Percentiles rank a stretch among this genome's conserved stretches.
These are phyloP conservation scores for Calonectria hawksworthii DNA, from an alignment of 2,329 filamentous ascomycete genomes.

Conservation along the genomic window DNA sequence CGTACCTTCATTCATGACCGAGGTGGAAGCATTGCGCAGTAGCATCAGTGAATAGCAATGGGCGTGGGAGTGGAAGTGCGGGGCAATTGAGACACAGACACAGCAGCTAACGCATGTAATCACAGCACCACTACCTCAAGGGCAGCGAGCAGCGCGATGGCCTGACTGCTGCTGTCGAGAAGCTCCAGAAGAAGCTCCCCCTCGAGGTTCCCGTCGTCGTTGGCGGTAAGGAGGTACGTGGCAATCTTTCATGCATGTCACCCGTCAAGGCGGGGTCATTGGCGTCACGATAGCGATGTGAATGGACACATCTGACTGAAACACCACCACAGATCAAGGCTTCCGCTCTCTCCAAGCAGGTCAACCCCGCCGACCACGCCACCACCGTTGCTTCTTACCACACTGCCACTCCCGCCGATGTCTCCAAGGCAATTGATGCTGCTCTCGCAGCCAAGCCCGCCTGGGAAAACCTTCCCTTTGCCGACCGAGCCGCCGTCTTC, in stretches of 20 bases:
- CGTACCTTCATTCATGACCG: constrained; percentile 52
- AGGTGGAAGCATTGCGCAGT: neutral
- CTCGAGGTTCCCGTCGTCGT: constrained; percentile 87
- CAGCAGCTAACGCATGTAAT: constrained; percentile 10
- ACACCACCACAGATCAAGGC: constrained; percentile 71
- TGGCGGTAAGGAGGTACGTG: constrained; percentile 80
- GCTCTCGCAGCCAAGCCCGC: constrained; percentile 87
- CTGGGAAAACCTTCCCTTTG: constrained; percentile 90
- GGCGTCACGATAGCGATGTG: neutral
- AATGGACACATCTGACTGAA: constrained; percentile 11
- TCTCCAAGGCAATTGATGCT: constrained; percentile 83
- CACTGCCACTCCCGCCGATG: constrained; percentile 82
- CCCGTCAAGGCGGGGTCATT: neutral
- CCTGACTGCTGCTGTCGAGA: constrained; percentile 80
- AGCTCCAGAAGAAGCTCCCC: constrained; percentile 76
- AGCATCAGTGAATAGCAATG: neutral
- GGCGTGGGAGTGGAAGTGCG: neutral
- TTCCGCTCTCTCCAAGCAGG: constrained; percentile 76
- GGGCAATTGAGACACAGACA: neutral
- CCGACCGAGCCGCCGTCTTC: constrained; percentile 92
- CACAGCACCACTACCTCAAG: constrained; percentile 89
- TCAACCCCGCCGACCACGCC: constrained; percentile 86
- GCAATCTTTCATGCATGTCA: neutral
- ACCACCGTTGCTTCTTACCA: constrained; percentile 86
- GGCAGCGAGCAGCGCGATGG: constrained; percentile 84